Evolutionary conservation across 1,284 basidiomycete genomes (phyloP).

Genomic region (Hymenochaete sp.): DNA sequence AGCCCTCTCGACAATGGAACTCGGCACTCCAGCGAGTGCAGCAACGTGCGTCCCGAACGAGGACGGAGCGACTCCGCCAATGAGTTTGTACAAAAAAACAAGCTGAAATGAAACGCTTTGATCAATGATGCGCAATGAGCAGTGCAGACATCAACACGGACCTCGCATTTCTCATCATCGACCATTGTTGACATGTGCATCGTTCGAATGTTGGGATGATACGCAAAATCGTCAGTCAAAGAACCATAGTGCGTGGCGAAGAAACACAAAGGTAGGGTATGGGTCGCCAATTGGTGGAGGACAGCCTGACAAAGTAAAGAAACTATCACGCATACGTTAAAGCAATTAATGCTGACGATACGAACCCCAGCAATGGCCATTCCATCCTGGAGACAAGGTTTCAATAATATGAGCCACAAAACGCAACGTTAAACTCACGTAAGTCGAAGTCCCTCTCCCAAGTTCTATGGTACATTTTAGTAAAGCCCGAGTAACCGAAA

Average conservation of each 20-base stretch:
- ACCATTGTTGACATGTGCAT: constrained; percentile 94
- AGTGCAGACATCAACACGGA: constrained; percentile 26
- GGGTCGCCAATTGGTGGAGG: constrained; percentile 84
- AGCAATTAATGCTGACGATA: constrained; percentile 10
- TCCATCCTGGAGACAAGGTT: constrained; percentile 57
- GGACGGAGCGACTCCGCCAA: constrained; percentile 80
- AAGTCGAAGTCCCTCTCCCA: constrained; percentile 81
- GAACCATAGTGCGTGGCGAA: constrained; percentile 87
- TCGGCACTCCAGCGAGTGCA: constrained; percentile 75
- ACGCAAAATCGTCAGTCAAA: constrained; percentile 78
- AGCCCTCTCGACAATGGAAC: constrained; percentile 76
- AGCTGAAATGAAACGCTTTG: constrained; percentile 38
- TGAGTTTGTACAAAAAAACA: constrained; percentile 89
- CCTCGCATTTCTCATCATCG: constrained; percentile 82
- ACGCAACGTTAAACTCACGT: constrained; percentile 38
- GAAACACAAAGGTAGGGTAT: constrained; percentile 78
- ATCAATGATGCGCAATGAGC: constrained; percentile 2
- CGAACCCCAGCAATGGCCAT: constrained; percentile 88
- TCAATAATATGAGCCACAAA: neutral
- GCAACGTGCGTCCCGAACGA: constrained; percentile 94
- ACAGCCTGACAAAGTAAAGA: constrained; percentile 52
- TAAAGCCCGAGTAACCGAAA: constrained; percentile 15
- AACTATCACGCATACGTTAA: constrained; percentile 12
- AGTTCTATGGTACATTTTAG: constrained; percentile 49
- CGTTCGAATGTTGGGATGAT: constrained; percentile 87